phyloP scores from a whole-genome alignment of 2,329 filamentous ascomycete species.

The Fusarium sulawesiense region DNA sequence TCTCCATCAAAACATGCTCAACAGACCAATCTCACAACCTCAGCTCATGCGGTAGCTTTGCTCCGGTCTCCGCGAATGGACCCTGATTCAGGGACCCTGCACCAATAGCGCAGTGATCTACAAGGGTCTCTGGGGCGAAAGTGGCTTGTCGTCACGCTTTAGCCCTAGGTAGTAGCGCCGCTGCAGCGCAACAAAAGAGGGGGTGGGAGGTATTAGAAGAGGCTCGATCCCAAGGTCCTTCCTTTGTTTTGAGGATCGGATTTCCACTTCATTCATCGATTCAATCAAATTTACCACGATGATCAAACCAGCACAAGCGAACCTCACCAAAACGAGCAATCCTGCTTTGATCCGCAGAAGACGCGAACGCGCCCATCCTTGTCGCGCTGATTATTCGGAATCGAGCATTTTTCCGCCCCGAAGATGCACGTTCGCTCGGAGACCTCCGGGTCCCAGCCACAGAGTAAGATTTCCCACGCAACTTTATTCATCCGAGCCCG shows the following conservation, averaged over 20 bases:
- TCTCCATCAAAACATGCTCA: neutral
- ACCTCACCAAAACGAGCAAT: conserved; percentile 6
- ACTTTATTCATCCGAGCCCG: conserved; percentile 7
- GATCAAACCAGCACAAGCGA: conserved; percentile 13
- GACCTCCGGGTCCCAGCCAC: neutral
- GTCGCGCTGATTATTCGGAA: neutral
- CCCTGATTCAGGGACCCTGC: conserved; percentile 28
- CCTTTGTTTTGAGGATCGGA: conserved; percentile 7
- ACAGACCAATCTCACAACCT: neutral
- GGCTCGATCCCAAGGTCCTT: conserved; percentile 10
- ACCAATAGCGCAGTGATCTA: conserved; percentile 16
- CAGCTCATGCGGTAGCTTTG: neutral
- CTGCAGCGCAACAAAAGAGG: neutral
- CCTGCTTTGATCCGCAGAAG: conserved; percentile 3
- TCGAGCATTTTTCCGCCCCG: conserved; percentile 24
- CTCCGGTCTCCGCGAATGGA: conserved; percentile 26
- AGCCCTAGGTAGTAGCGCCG: neutral
- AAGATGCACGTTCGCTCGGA: conserved; percentile 3
- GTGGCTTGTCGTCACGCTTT: neutral
- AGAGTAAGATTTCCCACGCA: conserved; percentile 10
- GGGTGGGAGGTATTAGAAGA: conserved; percentile 17
- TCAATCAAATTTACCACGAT: neutral
- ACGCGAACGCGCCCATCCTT: conserved; percentile 7
- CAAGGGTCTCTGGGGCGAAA: conserved; percentile 7
- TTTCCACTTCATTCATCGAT: neutral